phyloP scores from a whole-genome alignment of 202 grass and related monocot genomes.

The Bolboschoenoplectus hybrid region DNA sequence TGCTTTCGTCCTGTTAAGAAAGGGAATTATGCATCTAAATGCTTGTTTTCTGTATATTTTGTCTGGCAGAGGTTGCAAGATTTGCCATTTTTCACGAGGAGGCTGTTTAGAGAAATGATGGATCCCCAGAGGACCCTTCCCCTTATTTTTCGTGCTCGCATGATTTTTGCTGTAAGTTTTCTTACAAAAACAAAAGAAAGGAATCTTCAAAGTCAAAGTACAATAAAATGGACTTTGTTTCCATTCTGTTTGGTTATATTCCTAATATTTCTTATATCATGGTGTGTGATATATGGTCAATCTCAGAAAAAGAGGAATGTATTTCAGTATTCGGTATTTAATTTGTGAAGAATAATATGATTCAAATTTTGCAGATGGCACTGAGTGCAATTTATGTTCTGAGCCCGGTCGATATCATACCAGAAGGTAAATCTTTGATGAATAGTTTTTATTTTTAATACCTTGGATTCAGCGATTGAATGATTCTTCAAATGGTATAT shows the following conservation, averaged over 20 bases:
- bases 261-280: not conserved
- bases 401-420: constrained; percentile 85
- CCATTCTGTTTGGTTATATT: not conserved
- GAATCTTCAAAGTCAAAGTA: not conserved
- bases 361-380: constrained; percentile 59
- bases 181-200: not conserved
- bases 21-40: constrained; percentile 6
- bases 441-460: not conserved
- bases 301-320: not conserved
- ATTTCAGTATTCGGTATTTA: not conserved
- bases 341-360: constrained; percentile 23
- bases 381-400: constrained; percentile 80
- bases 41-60: not conserved
- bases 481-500: not conserved
- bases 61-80: constrained; percentile 78
- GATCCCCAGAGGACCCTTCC: constrained; percentile 88
- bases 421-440: constrained; percentile 55
- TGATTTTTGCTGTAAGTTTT: constrained; percentile 70
- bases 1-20: not conserved
- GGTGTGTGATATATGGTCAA: not conserved
- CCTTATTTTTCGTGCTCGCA: constrained; percentile 81
- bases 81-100: constrained; percentile 81
- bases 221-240: not conserved
- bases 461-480: not conserved
- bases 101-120: constrained; percentile 84